Conservation (phyloP, 768 basidiomycete species). For the Rhodotorula toruloides region DNA sequence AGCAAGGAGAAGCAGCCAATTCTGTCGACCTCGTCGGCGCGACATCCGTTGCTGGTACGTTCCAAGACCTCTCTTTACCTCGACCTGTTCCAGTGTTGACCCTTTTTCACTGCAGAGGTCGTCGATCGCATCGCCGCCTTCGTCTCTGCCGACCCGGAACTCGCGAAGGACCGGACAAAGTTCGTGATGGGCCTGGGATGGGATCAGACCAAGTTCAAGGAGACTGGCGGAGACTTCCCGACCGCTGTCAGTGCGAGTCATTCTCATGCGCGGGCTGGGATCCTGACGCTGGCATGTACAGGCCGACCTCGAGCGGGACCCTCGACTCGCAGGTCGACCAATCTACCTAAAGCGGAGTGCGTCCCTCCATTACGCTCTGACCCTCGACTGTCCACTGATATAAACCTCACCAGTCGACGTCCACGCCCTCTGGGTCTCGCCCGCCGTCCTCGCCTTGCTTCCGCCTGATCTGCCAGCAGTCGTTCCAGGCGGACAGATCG, state of each 20-base stretch:
- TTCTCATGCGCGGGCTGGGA: neutral
- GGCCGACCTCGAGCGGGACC: conserved; percentile 68
- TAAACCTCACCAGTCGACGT: conserved; percentile 56
- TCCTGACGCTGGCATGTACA: conserved; percentile 42
- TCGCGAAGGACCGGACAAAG: conserved; percentile 53
- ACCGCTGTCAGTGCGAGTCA: conserved; percentile 55
- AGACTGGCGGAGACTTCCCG: conserved; percentile 57
- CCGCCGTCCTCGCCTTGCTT: conserved; percentile 58
- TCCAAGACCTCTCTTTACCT: neutral
- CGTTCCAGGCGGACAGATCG: conserved; percentile 70
- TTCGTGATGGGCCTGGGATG: conserved; percentile 89
- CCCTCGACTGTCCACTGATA: neutral
- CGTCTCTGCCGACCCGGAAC: conserved; percentile 57
- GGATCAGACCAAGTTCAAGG: conserved; percentile 67
- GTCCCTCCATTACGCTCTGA: neutral
- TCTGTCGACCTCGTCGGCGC: conserved; percentile 62
- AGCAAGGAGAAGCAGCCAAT: conserved; percentile 62
- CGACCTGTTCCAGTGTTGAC: neutral
- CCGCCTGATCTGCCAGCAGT: conserved; percentile 55
- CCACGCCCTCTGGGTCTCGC: conserved; percentile 83
- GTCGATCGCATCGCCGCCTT: conserved; percentile 59
- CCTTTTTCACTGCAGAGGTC: conserved; percentile 53
- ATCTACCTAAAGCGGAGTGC: conserved; percentile 61
- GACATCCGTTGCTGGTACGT: conserved; percentile 57
- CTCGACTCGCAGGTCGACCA: conserved; percentile 61